These are phyloP conservation scores for Trichoderma aggressivum DNA, from an alignment of 2,329 filamentous ascomycete species.

Conservation along the genomic window DNA sequence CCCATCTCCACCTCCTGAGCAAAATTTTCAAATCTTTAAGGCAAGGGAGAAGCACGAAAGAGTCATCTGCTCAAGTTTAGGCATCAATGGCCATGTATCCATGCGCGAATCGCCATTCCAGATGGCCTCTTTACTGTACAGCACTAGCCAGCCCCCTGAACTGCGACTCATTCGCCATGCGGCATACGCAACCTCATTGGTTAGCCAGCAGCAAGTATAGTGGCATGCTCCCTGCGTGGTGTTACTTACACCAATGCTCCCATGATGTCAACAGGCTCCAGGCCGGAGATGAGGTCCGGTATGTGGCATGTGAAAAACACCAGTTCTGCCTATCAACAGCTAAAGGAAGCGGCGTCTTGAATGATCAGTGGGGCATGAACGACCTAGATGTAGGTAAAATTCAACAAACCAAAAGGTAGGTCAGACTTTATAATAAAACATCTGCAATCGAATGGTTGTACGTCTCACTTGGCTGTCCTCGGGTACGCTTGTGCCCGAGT, in stretches of 20 bases:
- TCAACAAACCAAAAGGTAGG: neutral
- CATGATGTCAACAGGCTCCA: neutral
- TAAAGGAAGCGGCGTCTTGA: neutral
- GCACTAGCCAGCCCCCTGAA: neutral
- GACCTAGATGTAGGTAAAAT: neutral
- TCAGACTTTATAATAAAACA: neutral
- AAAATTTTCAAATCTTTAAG: neutral
- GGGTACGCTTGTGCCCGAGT: neutral
- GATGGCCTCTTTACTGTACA: neutral
- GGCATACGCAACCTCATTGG: neutral
- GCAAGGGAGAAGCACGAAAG: neutral
- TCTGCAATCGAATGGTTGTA: neutral
- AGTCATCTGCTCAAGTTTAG: neutral
- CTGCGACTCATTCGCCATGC: neutral
- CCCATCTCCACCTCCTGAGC: neutral
- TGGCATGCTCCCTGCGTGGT: neutral
- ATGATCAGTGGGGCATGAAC: neutral
- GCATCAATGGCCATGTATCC: neutral
- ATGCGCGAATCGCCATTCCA: neutral
- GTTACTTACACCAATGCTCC: neutral
- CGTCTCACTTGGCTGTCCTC: neutral
- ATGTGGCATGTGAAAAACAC: neutral
- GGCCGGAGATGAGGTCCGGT: conserved; percentile 14
- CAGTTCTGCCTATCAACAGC: neutral
- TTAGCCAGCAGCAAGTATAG: neutral